These are phyloP conservation scores for Neurospora pannonica DNA, from an alignment of 495 filamentous ascomycete species.

Conservation along the genomic window DNA sequence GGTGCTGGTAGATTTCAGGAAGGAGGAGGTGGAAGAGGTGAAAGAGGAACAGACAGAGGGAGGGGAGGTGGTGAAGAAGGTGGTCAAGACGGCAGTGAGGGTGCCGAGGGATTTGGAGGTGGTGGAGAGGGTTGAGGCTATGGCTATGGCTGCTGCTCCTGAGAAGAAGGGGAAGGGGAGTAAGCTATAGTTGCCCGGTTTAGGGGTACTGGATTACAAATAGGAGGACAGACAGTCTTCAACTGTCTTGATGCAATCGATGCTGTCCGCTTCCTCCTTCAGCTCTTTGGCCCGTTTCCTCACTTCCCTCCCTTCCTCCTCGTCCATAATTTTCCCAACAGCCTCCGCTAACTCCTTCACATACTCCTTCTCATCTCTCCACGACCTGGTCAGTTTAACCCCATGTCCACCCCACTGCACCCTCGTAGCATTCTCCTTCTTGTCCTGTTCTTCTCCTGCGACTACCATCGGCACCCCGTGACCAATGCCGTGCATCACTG, in stretches of 20 bases:
- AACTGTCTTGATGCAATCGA: conserved; percentile 15
- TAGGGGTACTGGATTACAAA: background rate
- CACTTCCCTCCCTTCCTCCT: conserved; percentile 5
- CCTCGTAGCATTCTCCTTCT: conserved; percentile 24
- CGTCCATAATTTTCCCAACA: conserved; percentile 17
- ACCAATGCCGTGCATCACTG: conserved; percentile 28
- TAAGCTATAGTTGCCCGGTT: conserved; percentile 1
- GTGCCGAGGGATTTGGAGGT: conserved; percentile 19
- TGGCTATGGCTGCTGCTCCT: conserved; percentile 4
- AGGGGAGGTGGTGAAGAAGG: conserved; percentile 41
- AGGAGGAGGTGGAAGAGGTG: conserved; percentile 45
- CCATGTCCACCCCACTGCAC: conserved; percentile 27
- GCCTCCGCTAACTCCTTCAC: conserved; percentile 16
- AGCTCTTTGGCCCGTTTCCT: conserved; percentile 1
- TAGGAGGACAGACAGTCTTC: background rate
- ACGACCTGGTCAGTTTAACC: conserved; percentile 17
- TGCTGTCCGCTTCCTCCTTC: conserved; percentile 14
- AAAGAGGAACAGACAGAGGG: conserved; percentile 29
- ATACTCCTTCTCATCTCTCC: conserved; percentile 5
- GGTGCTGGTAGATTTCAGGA: conserved; percentile 56
- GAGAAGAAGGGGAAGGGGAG: background rate
- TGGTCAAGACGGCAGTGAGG: conserved; percentile 22
- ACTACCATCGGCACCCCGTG: conserved; percentile 32
- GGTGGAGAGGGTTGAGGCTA: conserved; percentile 13
- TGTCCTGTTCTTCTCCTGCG: conserved; percentile 29